These are phyloP conservation scores for Arabidopsis thaliana DNA, from an alignment of 345 rosid species.

Conservation along the genomic window DNA sequence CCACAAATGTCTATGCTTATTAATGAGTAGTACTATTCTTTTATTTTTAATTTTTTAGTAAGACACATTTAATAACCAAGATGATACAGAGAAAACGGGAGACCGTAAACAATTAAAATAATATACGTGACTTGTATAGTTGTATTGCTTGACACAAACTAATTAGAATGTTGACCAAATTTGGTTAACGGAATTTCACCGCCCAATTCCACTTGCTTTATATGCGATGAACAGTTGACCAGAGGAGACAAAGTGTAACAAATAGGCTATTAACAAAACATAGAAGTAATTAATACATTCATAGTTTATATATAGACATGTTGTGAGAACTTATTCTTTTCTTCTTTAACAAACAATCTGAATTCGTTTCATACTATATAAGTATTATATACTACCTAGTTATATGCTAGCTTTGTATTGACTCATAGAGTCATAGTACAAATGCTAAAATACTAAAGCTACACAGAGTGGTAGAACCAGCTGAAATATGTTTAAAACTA, in stretches of 20 bases:
- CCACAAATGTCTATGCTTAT: slow-evolving; percentile 20
- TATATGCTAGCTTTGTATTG: not conserved
- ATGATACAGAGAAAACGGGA: slow-evolving; percentile 13
- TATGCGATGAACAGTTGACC: slow-evolving; percentile 40
- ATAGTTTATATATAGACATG: slow-evolving; percentile 18
- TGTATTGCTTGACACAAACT: slow-evolving; percentile 15
- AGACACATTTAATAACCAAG: slow-evolving; percentile 20
- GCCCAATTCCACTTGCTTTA: slow-evolving; percentile 26
- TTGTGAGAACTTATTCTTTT: slow-evolving; percentile 24
- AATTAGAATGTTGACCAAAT: slow-evolving; percentile 32
- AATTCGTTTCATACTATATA: slow-evolving; percentile 31
- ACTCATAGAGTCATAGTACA: not conserved
- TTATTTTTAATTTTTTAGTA: not conserved
- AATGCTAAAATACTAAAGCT: not conserved
- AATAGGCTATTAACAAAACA: slow-evolving; percentile 30
- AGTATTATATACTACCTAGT: not conserved
- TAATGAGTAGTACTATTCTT: not conserved
- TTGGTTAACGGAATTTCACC: slow-evolving; percentile 40
- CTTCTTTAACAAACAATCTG: slow-evolving; percentile 33
- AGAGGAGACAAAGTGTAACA: slow-evolving; percentile 38
- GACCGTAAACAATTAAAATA: slow-evolving; percentile 6
- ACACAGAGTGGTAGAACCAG: not conserved
- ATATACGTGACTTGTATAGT: not conserved
- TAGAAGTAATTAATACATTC: slow-evolving; percentile 16
- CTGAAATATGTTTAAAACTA: not conserved